These are phyloP conservation scores for Vigna mungo DNA, from an alignment of 306 rosid genomes.

Conservation along the genomic window DNA sequence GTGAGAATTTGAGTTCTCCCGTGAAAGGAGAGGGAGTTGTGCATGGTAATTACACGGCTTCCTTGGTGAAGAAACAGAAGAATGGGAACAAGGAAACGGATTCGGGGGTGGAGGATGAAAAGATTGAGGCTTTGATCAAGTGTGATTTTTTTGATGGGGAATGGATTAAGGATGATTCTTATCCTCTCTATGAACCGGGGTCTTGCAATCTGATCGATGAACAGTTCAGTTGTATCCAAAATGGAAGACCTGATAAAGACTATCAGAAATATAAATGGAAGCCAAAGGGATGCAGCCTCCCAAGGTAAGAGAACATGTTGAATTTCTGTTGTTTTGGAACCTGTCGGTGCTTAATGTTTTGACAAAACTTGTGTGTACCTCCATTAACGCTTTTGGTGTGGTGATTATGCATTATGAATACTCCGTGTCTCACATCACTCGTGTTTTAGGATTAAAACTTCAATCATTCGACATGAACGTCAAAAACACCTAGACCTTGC, in stretches of 20 bases:
- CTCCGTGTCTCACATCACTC: neutral
- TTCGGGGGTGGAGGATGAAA: conserved; percentile 37
- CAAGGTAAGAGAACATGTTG: conserved; percentile 60
- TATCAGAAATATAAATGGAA: conserved; percentile 80
- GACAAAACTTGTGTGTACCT: neutral
- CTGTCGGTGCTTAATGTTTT: neutral
- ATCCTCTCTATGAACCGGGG: conserved; percentile 78
- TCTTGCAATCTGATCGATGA: conserved; percentile 81
- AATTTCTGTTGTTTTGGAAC: conserved; percentile 23
- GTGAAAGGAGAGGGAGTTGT: conserved; percentile 20
- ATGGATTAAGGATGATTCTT: conserved; percentile 81
- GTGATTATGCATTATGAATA: neutral
- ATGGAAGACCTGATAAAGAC: conserved; percentile 82
- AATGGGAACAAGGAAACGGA: conserved; percentile 33
- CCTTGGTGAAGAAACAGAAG: conserved; percentile 45
- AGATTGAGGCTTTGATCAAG: conserved; percentile 59
- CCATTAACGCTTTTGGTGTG: neutral
- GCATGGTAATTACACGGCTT: conserved; percentile 48
- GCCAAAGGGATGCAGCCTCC: conserved; percentile 80
- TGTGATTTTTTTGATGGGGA: conserved; percentile 82
- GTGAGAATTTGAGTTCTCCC: conserved; percentile 36
- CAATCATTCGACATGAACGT: neutral
- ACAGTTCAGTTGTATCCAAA: conserved; percentile 74
- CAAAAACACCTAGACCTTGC: neutral
- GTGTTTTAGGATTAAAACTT: neutral